These are phyloP conservation scores for Ceratocystis ficicola DNA, from an alignment of 2,329 filamentous ascomycete genomes.

Conservation along the genomic window DNA sequence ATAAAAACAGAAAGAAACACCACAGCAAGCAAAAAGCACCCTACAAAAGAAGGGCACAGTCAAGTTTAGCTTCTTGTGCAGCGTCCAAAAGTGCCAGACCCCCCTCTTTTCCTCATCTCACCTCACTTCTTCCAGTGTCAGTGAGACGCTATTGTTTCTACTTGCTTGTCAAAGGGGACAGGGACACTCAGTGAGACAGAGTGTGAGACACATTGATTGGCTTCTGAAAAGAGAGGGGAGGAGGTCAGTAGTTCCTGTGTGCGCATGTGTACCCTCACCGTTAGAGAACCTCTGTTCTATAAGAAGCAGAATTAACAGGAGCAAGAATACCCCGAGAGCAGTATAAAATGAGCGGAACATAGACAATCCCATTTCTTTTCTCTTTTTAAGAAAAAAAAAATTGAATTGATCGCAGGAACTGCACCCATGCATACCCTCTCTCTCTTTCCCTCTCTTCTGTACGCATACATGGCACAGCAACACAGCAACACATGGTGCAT, in stretches of 20 bases:
- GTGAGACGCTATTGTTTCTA: slow-evolving; percentile 8
- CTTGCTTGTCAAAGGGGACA: slow-evolving; percentile 1
- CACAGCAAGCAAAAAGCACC: neutral
- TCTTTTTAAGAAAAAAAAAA: neutral
- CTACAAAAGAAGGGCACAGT: neutral
- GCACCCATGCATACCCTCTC: neutral
- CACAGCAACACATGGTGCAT: slow-evolving; percentile 4
- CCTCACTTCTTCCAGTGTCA: neutral
- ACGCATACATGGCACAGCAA: slow-evolving; percentile 3
- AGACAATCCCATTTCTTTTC: no score
- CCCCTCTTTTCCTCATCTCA: neutral
- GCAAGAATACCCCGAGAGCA: neutral
- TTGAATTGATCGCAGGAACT: neutral
- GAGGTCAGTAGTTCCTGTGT: neutral
- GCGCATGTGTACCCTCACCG: neutral
- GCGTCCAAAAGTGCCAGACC: slow-evolving; percentile 8
- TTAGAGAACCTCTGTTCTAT: slow-evolving; percentile 4
- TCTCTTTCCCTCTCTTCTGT: neutral
- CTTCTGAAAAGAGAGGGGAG: neutral
- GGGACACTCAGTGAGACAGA: slow-evolving; percentile 1
- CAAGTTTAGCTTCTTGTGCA: slow-evolving; percentile 6
- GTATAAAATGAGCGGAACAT: no score
- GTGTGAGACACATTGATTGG: slow-evolving; percentile 1
- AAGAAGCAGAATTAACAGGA: slow-evolving; percentile 1
- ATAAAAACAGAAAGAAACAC: no score